Evolutionary conservation across 2,329 filamentous ascomycete genomes (phyloP).

Genomic region (Ophiostoma sp.): DNA sequence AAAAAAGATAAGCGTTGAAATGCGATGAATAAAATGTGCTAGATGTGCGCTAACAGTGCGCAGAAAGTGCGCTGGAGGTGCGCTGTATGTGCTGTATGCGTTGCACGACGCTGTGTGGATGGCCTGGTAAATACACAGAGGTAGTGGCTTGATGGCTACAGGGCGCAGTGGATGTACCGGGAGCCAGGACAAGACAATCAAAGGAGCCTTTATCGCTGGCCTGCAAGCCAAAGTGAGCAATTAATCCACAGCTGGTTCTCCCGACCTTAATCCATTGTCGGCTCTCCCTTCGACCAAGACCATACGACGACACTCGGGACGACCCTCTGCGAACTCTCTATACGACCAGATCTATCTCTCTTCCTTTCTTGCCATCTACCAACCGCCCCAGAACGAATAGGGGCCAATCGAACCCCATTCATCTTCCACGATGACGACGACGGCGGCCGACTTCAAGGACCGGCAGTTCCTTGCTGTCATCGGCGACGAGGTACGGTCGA

Average conservation of each 20-base stretch:
- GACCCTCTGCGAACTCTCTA: not conserved
- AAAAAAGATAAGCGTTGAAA: too few species aligned
- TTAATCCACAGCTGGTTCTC: slow-evolving; percentile 14
- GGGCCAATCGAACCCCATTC: not conserved
- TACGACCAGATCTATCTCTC: too few species aligned
- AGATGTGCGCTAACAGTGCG: too few species aligned
- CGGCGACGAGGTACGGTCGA: slow-evolving; percentile 75
- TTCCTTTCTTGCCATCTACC: not conserved
- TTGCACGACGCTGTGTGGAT: too few species aligned
- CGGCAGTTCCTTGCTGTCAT: slow-evolving; percentile 97
- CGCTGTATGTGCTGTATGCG: too few species aligned
- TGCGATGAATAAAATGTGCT: too few species aligned
- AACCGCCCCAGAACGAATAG: not conserved
- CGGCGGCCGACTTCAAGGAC: slow-evolving; percentile 68
- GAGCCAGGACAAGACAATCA: too few species aligned
- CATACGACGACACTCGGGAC: not conserved
- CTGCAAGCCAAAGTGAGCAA: slow-evolving; percentile 12
- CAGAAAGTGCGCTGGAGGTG: too few species aligned
- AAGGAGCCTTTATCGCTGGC: not conserved
- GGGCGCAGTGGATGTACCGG: too few species aligned
- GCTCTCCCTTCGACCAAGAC: not conserved
- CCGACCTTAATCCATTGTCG: slow-evolving; percentile 7
- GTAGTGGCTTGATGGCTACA: too few species aligned
- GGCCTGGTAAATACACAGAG: too few species aligned
- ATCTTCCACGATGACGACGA: slow-evolving; percentile 10